Evolutionary conservation across 495 filamentous ascomycete genomes (phyloP).

Genomic region (Lindgomyces ingoldianus): DNA sequence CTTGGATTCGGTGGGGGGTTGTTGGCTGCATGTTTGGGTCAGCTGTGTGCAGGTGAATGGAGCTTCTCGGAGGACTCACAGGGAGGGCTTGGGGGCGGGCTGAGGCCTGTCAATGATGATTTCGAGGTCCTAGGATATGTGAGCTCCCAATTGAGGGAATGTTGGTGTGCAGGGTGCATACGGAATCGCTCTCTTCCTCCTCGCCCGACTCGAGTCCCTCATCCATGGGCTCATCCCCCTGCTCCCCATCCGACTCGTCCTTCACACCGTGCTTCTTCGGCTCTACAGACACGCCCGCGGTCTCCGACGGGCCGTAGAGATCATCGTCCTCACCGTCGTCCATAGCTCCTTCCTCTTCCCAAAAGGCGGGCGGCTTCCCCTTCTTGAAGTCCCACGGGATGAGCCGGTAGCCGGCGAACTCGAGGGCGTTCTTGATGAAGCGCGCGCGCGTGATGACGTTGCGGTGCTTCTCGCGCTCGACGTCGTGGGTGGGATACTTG

Average conservation of each 20-base stretch:
- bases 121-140: constrained; percentile 74
- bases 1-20: constrained; percentile 26
- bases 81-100: constrained; percentile 65
- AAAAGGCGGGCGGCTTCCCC: constrained; percentile 28
- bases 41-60: constrained; percentile 37
- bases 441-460: constrained; percentile 37
- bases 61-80: constrained; percentile 42
- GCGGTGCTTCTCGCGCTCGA: constrained; percentile 36
- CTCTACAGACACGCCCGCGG: constrained; percentile 3
- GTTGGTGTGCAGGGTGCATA: not conserved
- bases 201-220: constrained; percentile 61
- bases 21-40: not conserved
- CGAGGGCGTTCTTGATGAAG: constrained; percentile 30
- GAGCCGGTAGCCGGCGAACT: constrained; percentile 26
- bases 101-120: constrained; percentile 81
- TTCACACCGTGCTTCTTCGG: constrained; percentile 27
- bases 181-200: constrained; percentile 61
- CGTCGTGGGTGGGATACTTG: constrained; percentile 32
- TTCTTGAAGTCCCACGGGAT: constrained; percentile 35
- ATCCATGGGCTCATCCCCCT: constrained; percentile 42
- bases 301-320: constrained; percentile 60
- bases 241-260: constrained; percentile 31
- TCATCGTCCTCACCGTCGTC: constrained; percentile 69
- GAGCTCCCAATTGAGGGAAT: not conserved
- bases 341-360: constrained; percentile 47